phyloP scores from a whole-genome alignment of 176 grass and related monocot genomes.

The Carex myosuroides region DNA sequence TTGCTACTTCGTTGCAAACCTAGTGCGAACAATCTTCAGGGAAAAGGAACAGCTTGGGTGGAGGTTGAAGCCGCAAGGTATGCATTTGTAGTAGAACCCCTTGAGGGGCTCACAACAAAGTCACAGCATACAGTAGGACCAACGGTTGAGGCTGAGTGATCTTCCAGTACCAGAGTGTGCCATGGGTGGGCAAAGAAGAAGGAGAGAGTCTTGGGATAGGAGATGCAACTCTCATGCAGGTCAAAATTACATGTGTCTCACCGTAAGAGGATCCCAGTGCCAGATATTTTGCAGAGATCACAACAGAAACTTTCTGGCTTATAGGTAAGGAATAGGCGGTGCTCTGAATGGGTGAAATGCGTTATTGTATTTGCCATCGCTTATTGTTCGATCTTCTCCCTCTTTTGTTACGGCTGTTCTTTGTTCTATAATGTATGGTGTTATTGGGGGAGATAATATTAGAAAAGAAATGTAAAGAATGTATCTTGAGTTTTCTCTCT shows the following conservation, averaged over 20 bases:
- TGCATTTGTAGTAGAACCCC: conserved; percentile 1
- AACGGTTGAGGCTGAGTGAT: too few relatives aligned
- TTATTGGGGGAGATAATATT: neutral
- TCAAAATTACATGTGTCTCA: neutral
- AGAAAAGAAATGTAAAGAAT: neutral
- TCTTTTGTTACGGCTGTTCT: too few relatives aligned
- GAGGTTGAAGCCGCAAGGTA: neutral
- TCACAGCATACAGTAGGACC: too few relatives aligned
- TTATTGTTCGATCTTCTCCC: too few relatives aligned
- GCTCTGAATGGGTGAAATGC: neutral
- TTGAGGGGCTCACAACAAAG: too few relatives aligned
- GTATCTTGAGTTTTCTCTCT: neutral
- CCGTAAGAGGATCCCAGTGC: neutral
- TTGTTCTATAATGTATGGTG: neutral
- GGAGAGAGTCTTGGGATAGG: neutral
- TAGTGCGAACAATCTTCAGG: neutral
- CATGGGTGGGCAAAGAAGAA: conserved; percentile 18
- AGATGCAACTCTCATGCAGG: conserved; percentile 3
- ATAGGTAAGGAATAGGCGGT: neutral
- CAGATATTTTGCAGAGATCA: neutral
- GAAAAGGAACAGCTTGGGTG: conserved; percentile 1
- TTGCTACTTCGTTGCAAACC: too few relatives aligned
- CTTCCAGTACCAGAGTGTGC: neutral
- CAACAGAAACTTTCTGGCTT: neutral
- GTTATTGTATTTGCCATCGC: neutral